Base-by-base conservation (phyloP, 176 grass and related monocot species). In the Oryza brachyantha region DNA sequence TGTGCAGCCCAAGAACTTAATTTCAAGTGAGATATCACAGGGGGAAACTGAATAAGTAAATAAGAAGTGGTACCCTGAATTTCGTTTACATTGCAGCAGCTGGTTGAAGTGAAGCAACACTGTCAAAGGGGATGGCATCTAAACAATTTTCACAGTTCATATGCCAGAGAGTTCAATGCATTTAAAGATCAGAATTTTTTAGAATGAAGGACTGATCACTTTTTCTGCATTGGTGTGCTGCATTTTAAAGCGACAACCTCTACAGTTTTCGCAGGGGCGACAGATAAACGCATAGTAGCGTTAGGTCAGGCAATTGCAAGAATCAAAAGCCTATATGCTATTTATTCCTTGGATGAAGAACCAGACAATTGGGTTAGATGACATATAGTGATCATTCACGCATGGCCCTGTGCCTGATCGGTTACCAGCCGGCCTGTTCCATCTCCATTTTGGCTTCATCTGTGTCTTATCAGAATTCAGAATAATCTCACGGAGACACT, bases 331-430 rank as follows among this genome's bases (percentile, higher is more conserved):
- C 29, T 60, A 80, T 5, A 14, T 73, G 22, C 46, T 38, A 36
- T 74, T 71, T 73, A 60, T 39, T 57, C 52, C n/a, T 24, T 24
- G 10, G 27, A 70, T n/a, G 62, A 79, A 79, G 48, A 84, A 54
- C 2, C 24, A 41, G 68, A 84, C 81, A 79, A 74, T 68, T 48
- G 62, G 38, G 22, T 79, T 62, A 60, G 61, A 83, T 88, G 68
- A 68, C 34, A 66, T 78, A 29, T 48, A 38, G 60, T 41, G 34
- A 61, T 58, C 69, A 39, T 58, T 55, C 59, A 77, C 21, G 26
- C 59, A 29, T n/a, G 80, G 29, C 29, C 22, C 59, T 81, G 25
- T 52, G 60, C 59, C 62, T 88, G 81, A 84, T 54, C 1, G 41
- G 31, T 63, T 63, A 84, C 63, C 62, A 75, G 75, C 62, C 16